Evolutionary conservation across 169 alveolate species (phyloP).

Genomic region (Perkinsus chesapeaki): DNA sequence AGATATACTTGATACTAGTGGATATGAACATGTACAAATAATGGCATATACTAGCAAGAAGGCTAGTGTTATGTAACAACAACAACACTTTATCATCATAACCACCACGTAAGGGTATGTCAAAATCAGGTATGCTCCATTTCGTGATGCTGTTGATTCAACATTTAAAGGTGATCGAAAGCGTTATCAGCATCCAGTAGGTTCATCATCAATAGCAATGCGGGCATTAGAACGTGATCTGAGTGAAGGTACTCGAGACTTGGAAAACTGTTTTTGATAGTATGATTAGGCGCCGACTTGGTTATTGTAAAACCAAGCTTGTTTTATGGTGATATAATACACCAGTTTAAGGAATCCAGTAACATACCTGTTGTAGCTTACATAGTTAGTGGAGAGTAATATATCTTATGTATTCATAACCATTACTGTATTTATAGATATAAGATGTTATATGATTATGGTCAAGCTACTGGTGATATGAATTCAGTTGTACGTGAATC

Average conservation of each 20-base stretch:
- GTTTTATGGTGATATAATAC: neutral
- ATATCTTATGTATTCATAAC: neutral
- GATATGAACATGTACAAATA: neutral
- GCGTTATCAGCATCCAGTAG: slow-evolving; percentile 9
- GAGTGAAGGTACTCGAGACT: neutral
- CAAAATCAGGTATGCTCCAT: neutral
- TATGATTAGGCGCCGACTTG: neutral
- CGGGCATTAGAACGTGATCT: neutral
- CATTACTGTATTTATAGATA: neutral
- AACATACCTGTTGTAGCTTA: neutral
- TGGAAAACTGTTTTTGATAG: too few relatives aligned
- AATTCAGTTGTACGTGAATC: neutral
- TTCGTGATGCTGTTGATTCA: neutral
- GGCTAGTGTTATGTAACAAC: neutral
- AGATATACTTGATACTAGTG: neutral
- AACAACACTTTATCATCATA: neutral
- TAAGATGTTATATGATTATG: neutral
- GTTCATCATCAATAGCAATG: neutral
- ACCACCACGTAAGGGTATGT: too few relatives aligned
- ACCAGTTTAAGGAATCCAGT: neutral
- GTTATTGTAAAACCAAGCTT: neutral
- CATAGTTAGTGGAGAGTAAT: neutral
- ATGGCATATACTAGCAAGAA: neutral
- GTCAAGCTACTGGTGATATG: neutral
- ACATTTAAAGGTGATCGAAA: neutral